phyloP scores from a whole-genome alignment of 2,329 filamentous ascomycete genomes.

The Penicillium sclerotiorum region DNA sequence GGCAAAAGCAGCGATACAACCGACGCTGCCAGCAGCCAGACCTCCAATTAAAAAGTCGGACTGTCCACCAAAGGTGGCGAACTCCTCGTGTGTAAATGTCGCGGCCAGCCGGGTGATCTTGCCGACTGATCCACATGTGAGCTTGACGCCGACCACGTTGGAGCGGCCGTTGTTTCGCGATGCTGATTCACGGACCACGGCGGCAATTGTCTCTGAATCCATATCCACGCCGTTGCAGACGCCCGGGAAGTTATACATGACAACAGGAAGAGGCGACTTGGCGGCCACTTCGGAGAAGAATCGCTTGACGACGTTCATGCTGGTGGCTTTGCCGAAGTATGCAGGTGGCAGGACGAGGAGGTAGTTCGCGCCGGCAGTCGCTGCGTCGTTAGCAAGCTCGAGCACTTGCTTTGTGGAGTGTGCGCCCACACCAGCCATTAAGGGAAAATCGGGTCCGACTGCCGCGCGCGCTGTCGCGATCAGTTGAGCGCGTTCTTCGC shows the following conservation, averaged over 20 bases:
- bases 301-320: constrained; percentile 57
- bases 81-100: constrained; percentile 56
- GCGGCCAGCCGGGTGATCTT: constrained; percentile 62
- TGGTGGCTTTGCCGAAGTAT: constrained; percentile 67
- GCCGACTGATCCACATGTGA: constrained; percentile 65
- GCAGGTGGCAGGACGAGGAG: constrained; percentile 63
- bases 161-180: constrained; percentile 26
- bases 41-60: constrained; percentile 68
- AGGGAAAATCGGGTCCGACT: constrained; percentile 57
- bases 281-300: constrained; percentile 63
- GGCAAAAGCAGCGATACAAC: constrained; percentile 60
- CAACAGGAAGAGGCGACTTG: constrained; percentile 58
- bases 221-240: constrained; percentile 70
- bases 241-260: constrained; percentile 70
- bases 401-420: constrained; percentile 67
- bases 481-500: constrained; percentile 61
- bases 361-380: constrained; percentile 63
- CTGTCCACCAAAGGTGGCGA: constrained; percentile 72
- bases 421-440: constrained; percentile 66
- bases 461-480: constrained; percentile 58
- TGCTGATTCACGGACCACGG: constrained; percentile 52
- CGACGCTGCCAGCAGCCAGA: constrained; percentile 54
- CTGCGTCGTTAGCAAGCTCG: constrained; percentile 62
- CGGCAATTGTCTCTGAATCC: constrained; percentile 63
- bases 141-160: constrained; percentile 66